A percentile compares a stretch with the other conserved stretches of the same genome.
These are phyloP conservation scores for Podospora sp. DNA, from an alignment of 495 filamentous ascomycete species.

Conservation along the genomic window DNA sequence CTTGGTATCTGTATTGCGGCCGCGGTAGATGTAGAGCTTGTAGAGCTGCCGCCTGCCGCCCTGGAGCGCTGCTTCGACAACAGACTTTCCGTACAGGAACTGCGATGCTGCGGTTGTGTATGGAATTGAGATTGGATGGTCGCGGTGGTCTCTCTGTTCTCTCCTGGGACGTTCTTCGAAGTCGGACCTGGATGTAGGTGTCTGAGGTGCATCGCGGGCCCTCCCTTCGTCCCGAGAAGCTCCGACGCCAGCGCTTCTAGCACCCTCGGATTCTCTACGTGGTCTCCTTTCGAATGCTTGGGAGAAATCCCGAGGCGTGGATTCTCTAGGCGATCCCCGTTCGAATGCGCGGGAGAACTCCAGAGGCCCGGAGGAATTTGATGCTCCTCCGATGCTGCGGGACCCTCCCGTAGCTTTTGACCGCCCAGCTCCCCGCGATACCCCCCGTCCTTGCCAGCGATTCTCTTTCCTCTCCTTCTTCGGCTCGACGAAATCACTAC, in stretches of 20 bases:
- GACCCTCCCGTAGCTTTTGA: not conserved
- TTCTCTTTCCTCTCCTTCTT: not conserved
- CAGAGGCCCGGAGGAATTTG: not conserved
- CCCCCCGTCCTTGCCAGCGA: not conserved
- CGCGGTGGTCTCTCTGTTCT: conserved; percentile 17
- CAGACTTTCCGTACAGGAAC: conserved; percentile 83
- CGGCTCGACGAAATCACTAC: not conserved
- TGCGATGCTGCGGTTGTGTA: conserved; percentile 86
- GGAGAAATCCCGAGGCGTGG: not conserved
- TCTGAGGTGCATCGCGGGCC: not conserved
- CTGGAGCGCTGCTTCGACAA: conserved; percentile 79
- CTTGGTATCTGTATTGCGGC: conserved; percentile 47
- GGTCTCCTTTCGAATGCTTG: not conserved
- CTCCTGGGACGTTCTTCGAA: not conserved
- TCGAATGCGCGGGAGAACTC: not conserved
- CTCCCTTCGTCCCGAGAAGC: not conserved
- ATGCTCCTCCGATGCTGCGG: not conserved
- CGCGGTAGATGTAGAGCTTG: conserved; percentile 76
- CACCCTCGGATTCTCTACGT: not conserved
- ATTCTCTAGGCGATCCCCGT: not conserved
- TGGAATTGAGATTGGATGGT: conserved; percentile 63
- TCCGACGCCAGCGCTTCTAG: not conserved
- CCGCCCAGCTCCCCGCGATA: not conserved
- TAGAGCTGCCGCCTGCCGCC: conserved; percentile 72
- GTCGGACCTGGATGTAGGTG: not conserved